Base-by-base conservation (phyloP, 805 yeast genomes). In the Yamadazyma nakazawae region DNA sequence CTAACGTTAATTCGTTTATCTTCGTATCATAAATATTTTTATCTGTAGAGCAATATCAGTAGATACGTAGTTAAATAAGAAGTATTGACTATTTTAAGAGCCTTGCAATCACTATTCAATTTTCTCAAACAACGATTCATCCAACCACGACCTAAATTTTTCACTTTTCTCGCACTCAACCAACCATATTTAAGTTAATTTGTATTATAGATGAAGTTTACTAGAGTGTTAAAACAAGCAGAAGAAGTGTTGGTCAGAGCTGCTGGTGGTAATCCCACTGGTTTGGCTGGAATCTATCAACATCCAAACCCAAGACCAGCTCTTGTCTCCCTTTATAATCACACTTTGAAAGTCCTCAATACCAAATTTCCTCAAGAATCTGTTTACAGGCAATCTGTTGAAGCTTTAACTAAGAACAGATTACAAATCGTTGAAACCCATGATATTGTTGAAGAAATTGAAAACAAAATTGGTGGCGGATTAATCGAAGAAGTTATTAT, bases 231-330 rank as follows among this genome's bases (percentile, higher is more conserved):
- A 54, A 70, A 59, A 62, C 70, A 70, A 54, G 72, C 67, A n/a
- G 71, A 70, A 56, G 70, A 80, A 58, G 83, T 78, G 10, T 72
- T 84, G 47, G 76, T 84, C 49, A 79, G 75, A 58, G 70, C 88
- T 11, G 75, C 76, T 3, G 68, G 71, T 32, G 90, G 89, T 0
- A 72, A 81, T 56, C 92, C 92, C 26, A 88, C 95, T 17, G 96
- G 96, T 54, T 56, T 88, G 51, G 79, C 96, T 3, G 95, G 94
- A 2, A 65, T 88, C 52, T 75, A 69, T 59, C 86, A 84, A 63
- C 94, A 87, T 64, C 95, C 96, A 42, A 78, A 84, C 61, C 95
- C 96, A 45, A 79, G 88, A 63, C 91, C 92, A 2, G 87, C 90
- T 2, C 73, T 88, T 57, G 70, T 80, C 47, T 77, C 85, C 32